phyloP scores from a whole-genome alignment of 2,329 filamentous ascomycete genomes.

The Byssoonygena ceratinophila region DNA sequence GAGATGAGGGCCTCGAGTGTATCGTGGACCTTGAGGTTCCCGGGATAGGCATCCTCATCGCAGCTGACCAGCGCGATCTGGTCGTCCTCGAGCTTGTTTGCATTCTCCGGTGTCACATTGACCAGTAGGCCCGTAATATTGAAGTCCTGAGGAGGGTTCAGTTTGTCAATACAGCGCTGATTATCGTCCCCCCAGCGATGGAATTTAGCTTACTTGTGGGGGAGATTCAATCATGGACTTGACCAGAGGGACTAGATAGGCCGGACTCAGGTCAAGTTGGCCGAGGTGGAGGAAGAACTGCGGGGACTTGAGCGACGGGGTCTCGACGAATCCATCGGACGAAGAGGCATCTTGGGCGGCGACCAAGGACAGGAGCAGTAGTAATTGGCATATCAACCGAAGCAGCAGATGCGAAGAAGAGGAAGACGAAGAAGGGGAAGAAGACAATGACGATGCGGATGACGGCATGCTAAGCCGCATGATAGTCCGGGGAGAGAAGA shows the following conservation, averaged over 20 bases:
- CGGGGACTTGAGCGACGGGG: not conserved
- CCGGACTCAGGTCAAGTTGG: not conserved
- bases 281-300: conserved; percentile 1
- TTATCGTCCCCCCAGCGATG: not conserved
- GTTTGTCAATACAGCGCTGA: no score
- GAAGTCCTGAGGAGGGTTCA: conserved; percentile 19
- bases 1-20: conserved; percentile 28
- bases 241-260: not conserved
- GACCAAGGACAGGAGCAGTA: not conserved
- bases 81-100: conserved; percentile 19
- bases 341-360: conserved; percentile 4
- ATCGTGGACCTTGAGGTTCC: conserved; percentile 27
- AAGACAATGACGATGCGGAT: not conserved
- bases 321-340: not conserved
- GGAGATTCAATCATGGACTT: not conserved
- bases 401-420: conserved; percentile 1
- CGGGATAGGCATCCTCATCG: conserved; percentile 32
- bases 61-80: conserved; percentile 36
- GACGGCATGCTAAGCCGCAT: not conserved
- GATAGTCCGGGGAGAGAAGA: not conserved
- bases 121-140: conserved; percentile 23
- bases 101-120: conserved; percentile 24
- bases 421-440: conserved; percentile 3
- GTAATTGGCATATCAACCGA: conserved; percentile 1
- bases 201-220: not conserved